Evolutionary conservation across 108 stramenopile species (phyloP), one percentile per base, ranked within the genome.

Genomic region (Thalassiosira profunda): DNA sequence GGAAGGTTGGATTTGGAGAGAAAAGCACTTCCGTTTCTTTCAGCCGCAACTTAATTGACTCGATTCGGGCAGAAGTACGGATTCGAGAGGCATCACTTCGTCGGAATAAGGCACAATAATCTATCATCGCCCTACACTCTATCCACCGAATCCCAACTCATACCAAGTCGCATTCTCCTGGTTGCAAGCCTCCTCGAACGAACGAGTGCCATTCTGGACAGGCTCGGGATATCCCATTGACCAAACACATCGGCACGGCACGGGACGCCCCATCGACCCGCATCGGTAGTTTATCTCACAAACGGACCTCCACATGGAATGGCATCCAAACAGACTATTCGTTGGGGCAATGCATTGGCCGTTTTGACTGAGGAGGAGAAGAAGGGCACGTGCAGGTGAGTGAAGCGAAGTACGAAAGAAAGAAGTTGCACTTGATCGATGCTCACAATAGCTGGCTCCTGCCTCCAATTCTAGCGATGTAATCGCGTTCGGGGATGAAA

Each of bases 401-500:
- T n/a, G n/a, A n/a, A n/a, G n/a, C n/a, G n/a, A n/a, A n/a, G n/a
- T n/a, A n/a, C n/a, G n/a, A n/a, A n/a, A n/a, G n/a, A n/a, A n/a
- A n/a, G n/a, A n/a, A n/a, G 40, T 14, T 41, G 40, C n/a, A 24
- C n/a, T 10, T 31, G 5, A 24, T 25, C n/a, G 5, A 25, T 14
- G 33, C 10, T 24, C 9, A 26, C 7, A 21, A 5, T n/a, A 26
- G 14, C 12, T 77, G 43, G n/a, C 82, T 60, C 5, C 38, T 46
- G 17, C 88, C 93, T 17, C 88, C 93, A 65, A 92, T 70, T 40
- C 75, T 80, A 33, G 90, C 82, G 15, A 95, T 83, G 15, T 73
- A 57, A 59, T 95, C 93, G 43, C 89, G 67, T 21, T 87, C 82
- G 9, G 93, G 93, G n/a, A 92, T 78, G 43, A 92, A 83, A 70